Evolutionary conservation across 2,329 filamentous ascomycete species (phyloP).

Genomic region (Juglanconis juglandina): DNA sequence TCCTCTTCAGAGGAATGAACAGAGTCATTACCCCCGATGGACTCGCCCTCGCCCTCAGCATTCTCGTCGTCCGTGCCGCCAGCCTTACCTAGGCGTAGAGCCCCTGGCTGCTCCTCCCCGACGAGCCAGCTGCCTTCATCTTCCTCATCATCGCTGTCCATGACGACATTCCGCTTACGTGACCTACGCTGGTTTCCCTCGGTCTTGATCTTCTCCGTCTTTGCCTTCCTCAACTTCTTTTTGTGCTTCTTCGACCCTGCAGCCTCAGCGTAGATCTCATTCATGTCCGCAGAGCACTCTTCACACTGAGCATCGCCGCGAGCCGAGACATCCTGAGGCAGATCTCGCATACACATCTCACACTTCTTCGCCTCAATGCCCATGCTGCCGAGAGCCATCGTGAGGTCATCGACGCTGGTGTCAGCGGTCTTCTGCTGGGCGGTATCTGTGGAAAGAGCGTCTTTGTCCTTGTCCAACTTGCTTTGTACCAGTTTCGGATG

Average conservation of each 20-base stretch:
- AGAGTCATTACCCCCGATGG: constrained; percentile 69
- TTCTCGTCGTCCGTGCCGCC: constrained; percentile 87
- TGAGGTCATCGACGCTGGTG: constrained; percentile 74
- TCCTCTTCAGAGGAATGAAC: constrained; percentile 52
- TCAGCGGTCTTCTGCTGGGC: constrained; percentile 53
- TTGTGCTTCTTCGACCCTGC: constrained; percentile 35
- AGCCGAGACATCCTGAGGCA: constrained; percentile 53
- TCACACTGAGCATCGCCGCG: constrained; percentile 50
- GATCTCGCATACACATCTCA: constrained; percentile 73
- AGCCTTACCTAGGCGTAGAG: constrained; percentile 66
- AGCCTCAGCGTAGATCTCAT: constrained; percentile 54
- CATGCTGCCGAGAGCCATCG: constrained; percentile 81
- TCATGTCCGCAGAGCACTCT: constrained; percentile 73
- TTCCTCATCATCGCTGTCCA: constrained; percentile 66
- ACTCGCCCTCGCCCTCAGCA: constrained; percentile 81
- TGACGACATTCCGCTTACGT: constrained; percentile 53
- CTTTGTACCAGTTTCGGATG: constrained; percentile 84
- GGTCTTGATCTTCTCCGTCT: constrained; percentile 31
- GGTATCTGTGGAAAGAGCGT: constrained; percentile 68
- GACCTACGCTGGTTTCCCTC: constrained; percentile 33
- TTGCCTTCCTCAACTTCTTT: constrained; percentile 32
- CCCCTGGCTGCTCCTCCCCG: constrained; percentile 59
- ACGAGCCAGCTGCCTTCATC: constrained; percentile 79
- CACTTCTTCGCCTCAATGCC: constrained; percentile 75
- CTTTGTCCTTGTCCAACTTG: constrained; percentile 82